phyloP scores from a whole-genome alignment of 106 monocot species.

The Amphibolis antarctica region DNA sequence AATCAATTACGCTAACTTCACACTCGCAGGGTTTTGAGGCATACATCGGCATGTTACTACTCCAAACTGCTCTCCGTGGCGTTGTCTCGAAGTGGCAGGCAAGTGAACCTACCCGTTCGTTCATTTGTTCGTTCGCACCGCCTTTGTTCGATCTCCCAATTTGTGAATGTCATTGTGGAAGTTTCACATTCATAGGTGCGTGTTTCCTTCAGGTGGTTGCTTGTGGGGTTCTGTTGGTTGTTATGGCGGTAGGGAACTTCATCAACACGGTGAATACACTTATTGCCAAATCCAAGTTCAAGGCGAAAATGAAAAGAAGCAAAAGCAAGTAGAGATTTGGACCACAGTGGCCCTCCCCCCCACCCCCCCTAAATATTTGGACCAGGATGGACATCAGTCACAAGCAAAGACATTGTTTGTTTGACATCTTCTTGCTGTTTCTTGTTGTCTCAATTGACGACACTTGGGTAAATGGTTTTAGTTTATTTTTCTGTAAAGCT shows the following conservation, averaged over 20 bases:
- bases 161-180: too few relatives aligned
- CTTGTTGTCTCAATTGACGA: too few relatives aligned
- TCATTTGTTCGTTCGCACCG: too few relatives aligned
- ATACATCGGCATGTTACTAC: conserved; percentile 59
- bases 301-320: conserved; percentile 67
- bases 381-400: too few relatives aligned
- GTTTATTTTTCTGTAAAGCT: too few relatives aligned
- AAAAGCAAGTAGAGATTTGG: conserved; percentile 58
- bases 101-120: conserved; percentile 20
- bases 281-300: conserved; percentile 74
- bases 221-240: conserved; percentile 67
- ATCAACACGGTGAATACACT: conserved; percentile 76
- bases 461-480: too few relatives aligned
- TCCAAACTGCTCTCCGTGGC: conserved; percentile 48
- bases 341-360: background rate
- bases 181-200: background rate
- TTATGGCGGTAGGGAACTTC: conserved; percentile 96
- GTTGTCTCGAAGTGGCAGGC: conserved; percentile 81
- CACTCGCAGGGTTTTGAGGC: conserved; percentile 74
- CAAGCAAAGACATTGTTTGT: too few relatives aligned
- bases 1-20: too few relatives aligned
- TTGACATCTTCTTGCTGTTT: too few relatives aligned
- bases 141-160: too few relatives aligned
- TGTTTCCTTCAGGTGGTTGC: conserved; percentile 41
- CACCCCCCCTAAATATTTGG: too few relatives aligned